Percentiles rank a stretch among this genome's conserved stretches.
Evolutionary conservation across 306 rosid genomes (phyloP).

Genomic region (Ormosia semicastrata): DNA sequence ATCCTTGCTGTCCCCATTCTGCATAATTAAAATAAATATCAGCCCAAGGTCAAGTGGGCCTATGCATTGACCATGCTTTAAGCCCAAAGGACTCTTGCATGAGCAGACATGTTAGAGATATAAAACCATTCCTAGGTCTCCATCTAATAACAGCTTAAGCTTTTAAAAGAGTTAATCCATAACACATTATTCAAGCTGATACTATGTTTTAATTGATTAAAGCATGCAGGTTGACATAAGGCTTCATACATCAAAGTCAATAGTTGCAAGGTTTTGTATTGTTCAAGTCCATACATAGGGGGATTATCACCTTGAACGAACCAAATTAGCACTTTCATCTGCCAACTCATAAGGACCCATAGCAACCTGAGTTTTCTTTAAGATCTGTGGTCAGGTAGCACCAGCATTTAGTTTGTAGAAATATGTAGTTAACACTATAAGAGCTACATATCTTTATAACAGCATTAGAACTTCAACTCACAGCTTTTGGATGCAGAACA

Average conservation of each 20-base stretch:
- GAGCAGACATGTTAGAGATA: background rate
- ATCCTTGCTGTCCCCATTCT: background rate
- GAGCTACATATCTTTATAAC: constrained; percentile 13
- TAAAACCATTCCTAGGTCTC: background rate
- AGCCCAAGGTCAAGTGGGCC: background rate
- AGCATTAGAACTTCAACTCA: constrained; percentile 32
- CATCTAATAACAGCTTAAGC: background rate
- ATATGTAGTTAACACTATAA: background rate
- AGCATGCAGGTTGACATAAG: background rate
- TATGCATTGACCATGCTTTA: background rate
- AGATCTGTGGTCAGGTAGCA: constrained; percentile 40
- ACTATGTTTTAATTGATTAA: background rate
- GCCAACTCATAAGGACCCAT: constrained; percentile 28
- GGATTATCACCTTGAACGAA: constrained; percentile 61
- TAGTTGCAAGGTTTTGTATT: background rate
- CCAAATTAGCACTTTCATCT: constrained; percentile 41
- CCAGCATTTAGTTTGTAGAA: constrained; percentile 17
- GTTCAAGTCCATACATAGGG: background rate
- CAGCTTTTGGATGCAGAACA: constrained; percentile 37
- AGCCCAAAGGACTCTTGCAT: background rate
- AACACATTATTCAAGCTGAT: constrained; percentile 1
- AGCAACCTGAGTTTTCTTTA: constrained; percentile 29
- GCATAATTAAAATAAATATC: background rate
- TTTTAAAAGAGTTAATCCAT: background rate
- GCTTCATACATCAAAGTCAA: constrained; percentile 3